Percentiles rank a stretch among this genome's conserved stretches.
phyloP scores from a whole-genome alignment of 2,329 filamentous ascomycete species.

The Aspergillus puulaauensis region DNA sequence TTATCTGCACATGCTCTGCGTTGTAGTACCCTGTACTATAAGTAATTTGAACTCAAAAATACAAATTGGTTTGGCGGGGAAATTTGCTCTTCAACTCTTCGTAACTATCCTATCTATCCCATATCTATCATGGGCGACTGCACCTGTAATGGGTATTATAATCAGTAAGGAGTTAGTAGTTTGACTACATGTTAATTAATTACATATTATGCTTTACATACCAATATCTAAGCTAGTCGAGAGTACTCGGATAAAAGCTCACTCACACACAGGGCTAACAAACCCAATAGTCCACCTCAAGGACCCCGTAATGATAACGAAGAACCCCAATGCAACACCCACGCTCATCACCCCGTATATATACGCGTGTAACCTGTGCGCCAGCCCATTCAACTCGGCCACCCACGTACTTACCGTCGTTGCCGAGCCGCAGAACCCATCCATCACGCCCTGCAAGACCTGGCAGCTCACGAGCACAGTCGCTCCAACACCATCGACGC shows the following conservation, averaged over 20 bases:
- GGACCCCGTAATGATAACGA: conserved; percentile 57
- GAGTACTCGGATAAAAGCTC: neutral
- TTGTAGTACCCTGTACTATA: conserved; percentile 40
- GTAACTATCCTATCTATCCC: neutral
- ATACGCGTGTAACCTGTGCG: conserved; percentile 60
- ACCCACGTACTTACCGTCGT: conserved; percentile 70
- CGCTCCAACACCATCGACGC: conserved; percentile 53
- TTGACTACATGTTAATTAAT: neutral
- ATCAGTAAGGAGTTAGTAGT: too few species aligned
- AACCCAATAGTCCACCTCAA: conserved; percentile 54
- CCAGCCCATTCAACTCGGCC: conserved; percentile 56
- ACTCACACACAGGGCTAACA: conserved; percentile 32
- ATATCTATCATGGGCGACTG: neutral
- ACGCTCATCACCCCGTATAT: conserved; percentile 53
- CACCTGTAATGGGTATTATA: neutral
- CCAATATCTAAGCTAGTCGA: neutral
- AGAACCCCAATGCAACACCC: conserved; percentile 45
- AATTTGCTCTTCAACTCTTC: neutral
- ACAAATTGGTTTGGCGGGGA: conserved; percentile 31
- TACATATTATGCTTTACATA: neutral
- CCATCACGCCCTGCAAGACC: conserved; percentile 64
- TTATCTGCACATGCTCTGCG: conserved; percentile 30
- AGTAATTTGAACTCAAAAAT: conserved; percentile 35
- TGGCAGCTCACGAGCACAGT: conserved; percentile 57
- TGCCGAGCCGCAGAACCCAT: conserved; percentile 67